A percentile compares a stretch with the other conserved stretches of the same genome.
These are phyloP conservation scores for Jackrogersella multiformis DNA, from an alignment of 495 filamentous ascomycete genomes.

Conservation along the genomic window DNA sequence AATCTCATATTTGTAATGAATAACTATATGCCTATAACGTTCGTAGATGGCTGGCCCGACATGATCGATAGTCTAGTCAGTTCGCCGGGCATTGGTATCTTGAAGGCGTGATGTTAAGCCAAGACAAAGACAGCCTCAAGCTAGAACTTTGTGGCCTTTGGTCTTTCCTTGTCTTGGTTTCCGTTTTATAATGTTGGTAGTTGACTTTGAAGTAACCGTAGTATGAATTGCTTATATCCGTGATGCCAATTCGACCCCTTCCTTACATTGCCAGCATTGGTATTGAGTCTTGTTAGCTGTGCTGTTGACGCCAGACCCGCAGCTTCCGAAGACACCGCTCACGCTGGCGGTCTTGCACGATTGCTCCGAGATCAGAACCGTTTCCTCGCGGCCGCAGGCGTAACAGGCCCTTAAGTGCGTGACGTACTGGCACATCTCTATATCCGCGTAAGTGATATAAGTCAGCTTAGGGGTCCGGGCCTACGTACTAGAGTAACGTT, in stretches of 20 bases:
- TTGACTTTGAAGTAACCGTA: background rate
- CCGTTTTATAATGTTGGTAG: background rate
- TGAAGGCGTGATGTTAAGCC: conserved; percentile 1
- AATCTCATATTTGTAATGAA: background rate
- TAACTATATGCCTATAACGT: background rate
- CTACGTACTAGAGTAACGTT: conserved; percentile 34
- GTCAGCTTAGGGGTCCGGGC: background rate
- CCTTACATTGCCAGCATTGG: conserved; percentile 55
- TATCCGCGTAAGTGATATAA: conserved; percentile 10
- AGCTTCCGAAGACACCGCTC: conserved; percentile 53
- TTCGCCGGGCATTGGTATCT: background rate
- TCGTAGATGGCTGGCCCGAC: background rate
- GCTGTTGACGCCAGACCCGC: conserved; percentile 45
- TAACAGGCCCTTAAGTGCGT: conserved; percentile 53
- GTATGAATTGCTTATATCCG: background rate
- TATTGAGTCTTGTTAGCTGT: conserved; percentile 45
- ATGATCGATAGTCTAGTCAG: background rate
- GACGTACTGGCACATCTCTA: conserved; percentile 56
- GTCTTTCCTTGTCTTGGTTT: background rate
- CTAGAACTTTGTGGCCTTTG: background rate
- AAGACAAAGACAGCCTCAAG: background rate
- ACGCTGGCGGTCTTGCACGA: conserved; percentile 45
- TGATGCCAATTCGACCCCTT: conserved; percentile 32
- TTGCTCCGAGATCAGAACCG: conserved; percentile 55
- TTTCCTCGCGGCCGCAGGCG: conserved; percentile 50